Percentiles rank a stretch among this genome's conserved stretches.
Conservation (phyloP, 805 yeast genomes). For the Spathaspora sp. region DNA sequence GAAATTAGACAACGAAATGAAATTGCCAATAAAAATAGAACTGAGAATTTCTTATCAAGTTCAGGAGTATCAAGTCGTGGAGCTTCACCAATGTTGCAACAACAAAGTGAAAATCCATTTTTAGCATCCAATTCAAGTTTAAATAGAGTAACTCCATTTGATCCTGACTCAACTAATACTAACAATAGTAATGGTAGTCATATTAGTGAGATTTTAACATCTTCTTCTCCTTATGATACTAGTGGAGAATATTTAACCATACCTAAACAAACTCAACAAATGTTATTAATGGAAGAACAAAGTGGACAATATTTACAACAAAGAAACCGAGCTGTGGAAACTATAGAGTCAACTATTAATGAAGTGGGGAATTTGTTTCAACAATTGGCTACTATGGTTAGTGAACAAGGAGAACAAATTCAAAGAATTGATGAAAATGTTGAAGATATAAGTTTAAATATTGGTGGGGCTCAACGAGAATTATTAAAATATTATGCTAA, state of each 20-base stretch:
- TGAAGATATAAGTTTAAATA: slow-evolving; percentile 86
- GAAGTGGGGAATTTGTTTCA: slow-evolving; percentile 94
- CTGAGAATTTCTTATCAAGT: slow-evolving; percentile 72
- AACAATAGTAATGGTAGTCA: neutral
- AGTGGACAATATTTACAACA: slow-evolving; percentile 69
- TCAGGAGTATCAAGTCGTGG: slow-evolving; percentile 30
- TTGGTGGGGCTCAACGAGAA: slow-evolving; percentile 92
- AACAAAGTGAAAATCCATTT: slow-evolving; percentile 36
- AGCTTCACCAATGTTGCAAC: slow-evolving; percentile 21
- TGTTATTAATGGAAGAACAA: slow-evolving; percentile 78
- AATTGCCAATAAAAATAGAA: slow-evolving; percentile 71
- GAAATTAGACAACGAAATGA: slow-evolving; percentile 85
- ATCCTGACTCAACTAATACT: slow-evolving; percentile 15
- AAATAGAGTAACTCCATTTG: slow-evolving; percentile 8
- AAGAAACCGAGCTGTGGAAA: slow-evolving; percentile 87
- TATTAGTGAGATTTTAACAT: slow-evolving; percentile 11
- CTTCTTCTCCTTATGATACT: slow-evolving; percentile 25
- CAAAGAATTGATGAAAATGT: slow-evolving; percentile 94
- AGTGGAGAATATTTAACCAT: slow-evolving; percentile 57
- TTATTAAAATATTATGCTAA: slow-evolving; percentile 83
- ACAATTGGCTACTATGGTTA: slow-evolving; percentile 95
- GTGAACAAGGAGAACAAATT: slow-evolving; percentile 94
- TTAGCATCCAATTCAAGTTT: slow-evolving; percentile 5
- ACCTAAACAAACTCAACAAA: slow-evolving; percentile 80
- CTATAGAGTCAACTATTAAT: slow-evolving; percentile 94